These are phyloP conservation scores for Zanthoxylum bungeanum DNA, from an alignment of 345 rosid genomes.

Conservation along the genomic window DNA sequence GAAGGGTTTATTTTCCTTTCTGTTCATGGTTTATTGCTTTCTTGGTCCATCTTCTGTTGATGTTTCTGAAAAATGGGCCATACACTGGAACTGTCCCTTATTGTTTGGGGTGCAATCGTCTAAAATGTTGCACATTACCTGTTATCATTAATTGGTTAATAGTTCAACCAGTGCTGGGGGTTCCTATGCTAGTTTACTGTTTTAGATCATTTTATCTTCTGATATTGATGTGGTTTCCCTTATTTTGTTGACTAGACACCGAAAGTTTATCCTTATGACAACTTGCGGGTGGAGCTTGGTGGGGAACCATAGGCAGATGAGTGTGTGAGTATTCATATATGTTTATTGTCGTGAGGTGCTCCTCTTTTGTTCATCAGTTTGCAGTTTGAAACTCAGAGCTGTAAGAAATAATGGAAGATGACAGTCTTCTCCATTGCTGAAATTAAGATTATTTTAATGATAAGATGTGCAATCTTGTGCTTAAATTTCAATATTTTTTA, in stretches of 20 bases:
- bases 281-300: conserved; percentile 94
- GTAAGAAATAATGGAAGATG: conserved; percentile 28
- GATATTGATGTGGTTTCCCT: background rate
- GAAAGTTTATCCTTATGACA: conserved; percentile 90
- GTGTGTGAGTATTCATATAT: conserved; percentile 1
- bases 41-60: background rate
- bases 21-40: background rate
- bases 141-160: conserved; percentile 1
- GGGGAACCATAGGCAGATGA: conserved; percentile 59
- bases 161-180: background rate
- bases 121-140: background rate
- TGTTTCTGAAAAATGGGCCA: background rate
- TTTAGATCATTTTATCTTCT: background rate
- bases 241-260: conserved; percentile 57
- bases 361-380: conserved; percentile 7
- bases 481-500: background rate
- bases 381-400: background rate
- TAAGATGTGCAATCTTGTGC: background rate
- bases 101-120: background rate
- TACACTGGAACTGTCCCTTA: background rate
- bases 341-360: background rate
- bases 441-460: conserved; percentile 1
- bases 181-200: background rate
- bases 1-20: background rate
- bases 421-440: conserved; percentile 4